Conservation (phyloP, 208 protist species). For the Leishmania martiniquensis region DNA sequence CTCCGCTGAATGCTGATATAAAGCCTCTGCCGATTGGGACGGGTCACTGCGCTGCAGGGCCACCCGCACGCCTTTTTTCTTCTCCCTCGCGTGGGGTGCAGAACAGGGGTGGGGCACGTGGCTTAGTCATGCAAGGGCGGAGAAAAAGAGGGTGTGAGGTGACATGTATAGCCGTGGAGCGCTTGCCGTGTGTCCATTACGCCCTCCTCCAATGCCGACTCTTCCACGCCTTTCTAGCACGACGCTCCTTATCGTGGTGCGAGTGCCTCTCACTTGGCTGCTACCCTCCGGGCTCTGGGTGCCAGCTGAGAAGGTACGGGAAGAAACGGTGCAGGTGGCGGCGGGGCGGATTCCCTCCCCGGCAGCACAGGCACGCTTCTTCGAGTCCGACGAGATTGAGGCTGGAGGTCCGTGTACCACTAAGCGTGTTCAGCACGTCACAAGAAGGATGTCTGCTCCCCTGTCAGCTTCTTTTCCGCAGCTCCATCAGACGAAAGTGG, state of each 20-base stretch:
- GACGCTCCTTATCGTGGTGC: neutral
- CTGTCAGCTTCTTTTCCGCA: neutral
- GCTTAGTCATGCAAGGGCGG: neutral
- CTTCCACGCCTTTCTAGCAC: neutral
- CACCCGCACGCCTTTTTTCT: neutral
- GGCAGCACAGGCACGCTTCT: neutral
- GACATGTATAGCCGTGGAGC: neutral
- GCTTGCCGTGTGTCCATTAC: neutral
- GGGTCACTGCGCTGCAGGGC: neutral
- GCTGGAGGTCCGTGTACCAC: neutral
- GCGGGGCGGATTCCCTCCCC: neutral
- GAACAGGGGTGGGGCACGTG: neutral
- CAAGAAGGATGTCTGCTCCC: neutral
- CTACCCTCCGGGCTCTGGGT: neutral
- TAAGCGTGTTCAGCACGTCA: neutral
- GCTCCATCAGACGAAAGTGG: neutral
- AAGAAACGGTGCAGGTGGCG: neutral
- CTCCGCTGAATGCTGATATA: neutral
- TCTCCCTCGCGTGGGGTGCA: neutral
- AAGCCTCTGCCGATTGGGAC: neutral
- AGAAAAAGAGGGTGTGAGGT: neutral
- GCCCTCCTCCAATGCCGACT: neutral
- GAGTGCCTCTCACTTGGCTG: neutral
- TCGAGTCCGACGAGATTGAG: neutral
- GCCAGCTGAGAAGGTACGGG: neutral